Evolutionary conservation across 805 yeast species (phyloP).

Genomic region (Starmerella riodocensis): DNA sequence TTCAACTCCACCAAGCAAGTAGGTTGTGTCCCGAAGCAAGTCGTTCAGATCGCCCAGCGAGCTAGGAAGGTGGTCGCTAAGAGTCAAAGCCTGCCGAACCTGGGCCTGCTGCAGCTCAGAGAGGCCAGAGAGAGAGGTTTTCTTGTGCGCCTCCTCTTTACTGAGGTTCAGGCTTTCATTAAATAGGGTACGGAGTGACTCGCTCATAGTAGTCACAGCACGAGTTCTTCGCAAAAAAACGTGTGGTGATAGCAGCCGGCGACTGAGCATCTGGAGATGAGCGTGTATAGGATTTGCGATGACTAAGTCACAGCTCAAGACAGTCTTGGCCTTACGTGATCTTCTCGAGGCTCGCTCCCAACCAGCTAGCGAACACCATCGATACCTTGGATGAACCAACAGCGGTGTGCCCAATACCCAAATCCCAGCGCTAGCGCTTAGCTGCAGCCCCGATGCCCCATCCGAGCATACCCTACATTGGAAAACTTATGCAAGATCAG

Average conservation of each 20-base stretch:
- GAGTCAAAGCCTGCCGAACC: slow-evolving; percentile 64
- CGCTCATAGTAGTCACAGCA: slow-evolving; percentile 9
- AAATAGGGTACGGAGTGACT: slow-evolving; percentile 22
- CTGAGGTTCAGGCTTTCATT: slow-evolving; percentile 22
- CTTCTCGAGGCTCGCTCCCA: too few species aligned
- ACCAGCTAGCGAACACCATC: too few species aligned
- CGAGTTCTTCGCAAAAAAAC: neutral
- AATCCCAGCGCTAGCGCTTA: too few species aligned
- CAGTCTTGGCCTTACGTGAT: too few species aligned
- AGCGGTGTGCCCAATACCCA: too few species aligned
- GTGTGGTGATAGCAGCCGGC: neutral
- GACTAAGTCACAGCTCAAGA: too few species aligned
- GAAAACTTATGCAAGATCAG: too few species aligned
- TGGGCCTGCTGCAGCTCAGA: slow-evolving; percentile 48
- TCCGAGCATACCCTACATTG: too few species aligned
- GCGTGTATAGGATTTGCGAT: neutral
- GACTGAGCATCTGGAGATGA: neutral
- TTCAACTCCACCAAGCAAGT: slow-evolving; percentile 45
- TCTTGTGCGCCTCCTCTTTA: slow-evolving; percentile 9
- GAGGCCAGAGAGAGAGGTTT: slow-evolving; percentile 20
- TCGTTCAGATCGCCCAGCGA: slow-evolving; percentile 48
- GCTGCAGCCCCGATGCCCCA: too few species aligned
- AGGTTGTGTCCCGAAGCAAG: slow-evolving; percentile 55
- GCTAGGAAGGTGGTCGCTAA: slow-evolving; percentile 50
- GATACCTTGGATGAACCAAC: too few species aligned